Evolutionary conservation across 1,284 basidiomycete species (phyloP).

Genomic region (Fomes fomentarius): DNA sequence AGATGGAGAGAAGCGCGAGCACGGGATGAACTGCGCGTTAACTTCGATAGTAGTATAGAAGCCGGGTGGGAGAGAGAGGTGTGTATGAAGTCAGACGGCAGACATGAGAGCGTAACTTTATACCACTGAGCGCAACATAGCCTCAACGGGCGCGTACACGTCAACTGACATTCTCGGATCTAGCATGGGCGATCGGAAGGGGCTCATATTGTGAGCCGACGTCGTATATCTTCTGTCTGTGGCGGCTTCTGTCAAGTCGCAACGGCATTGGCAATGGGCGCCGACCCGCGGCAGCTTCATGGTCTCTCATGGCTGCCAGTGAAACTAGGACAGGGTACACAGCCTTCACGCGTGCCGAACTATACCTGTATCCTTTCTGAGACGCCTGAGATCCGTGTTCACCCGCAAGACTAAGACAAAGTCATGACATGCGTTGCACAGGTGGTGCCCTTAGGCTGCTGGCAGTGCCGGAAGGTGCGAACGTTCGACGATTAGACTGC

Average conservation of each 20-base stretch:
- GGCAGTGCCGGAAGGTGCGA: no score
- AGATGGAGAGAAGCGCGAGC: not conserved
- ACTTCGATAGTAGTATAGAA: not conserved
- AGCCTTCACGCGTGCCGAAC: no score
- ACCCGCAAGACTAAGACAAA: no score
- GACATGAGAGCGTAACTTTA: not conserved
- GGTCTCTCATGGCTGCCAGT: no score
- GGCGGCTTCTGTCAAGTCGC: not conserved
- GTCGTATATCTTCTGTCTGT: not conserved
- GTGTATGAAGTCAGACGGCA: not conserved
- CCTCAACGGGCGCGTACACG: not conserved
- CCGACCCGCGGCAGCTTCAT: not conserved
- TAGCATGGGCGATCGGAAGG: not conserved
- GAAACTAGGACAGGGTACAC: no score
- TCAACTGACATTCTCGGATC: not conserved
- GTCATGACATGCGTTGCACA: no score
- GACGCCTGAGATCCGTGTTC: no score
- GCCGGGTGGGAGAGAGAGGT: not conserved
- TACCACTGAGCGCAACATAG: not conserved
- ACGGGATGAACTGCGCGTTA: no score
- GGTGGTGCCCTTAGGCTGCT: no score
- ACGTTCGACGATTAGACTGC: no score
- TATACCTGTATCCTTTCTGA: no score
- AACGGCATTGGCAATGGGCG: no score
- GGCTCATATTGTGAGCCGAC: not conserved